Conservation (phyloP, 2,329 filamentous ascomycete species). For the Aquanectria penicillioides region DNA sequence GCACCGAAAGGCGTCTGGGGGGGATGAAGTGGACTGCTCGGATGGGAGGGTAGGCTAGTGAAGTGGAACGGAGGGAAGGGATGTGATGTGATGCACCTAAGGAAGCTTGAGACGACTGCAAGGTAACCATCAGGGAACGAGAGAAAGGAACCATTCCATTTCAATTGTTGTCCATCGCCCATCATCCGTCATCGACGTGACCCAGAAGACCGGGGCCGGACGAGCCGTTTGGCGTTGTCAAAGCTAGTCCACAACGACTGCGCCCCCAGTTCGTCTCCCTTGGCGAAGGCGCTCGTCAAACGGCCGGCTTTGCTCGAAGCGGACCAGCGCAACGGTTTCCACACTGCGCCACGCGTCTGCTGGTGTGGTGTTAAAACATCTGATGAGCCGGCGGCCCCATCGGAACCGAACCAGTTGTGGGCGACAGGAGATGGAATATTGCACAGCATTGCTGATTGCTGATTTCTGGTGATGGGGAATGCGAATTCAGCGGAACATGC, state of each 20-base stretch:
- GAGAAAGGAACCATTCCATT: conserved; percentile 2
- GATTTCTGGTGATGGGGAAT: background rate
- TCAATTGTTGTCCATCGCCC: background rate
- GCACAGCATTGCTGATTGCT: conserved; percentile 8
- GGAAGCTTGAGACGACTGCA: conserved; percentile 6
- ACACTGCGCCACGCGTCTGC: conserved; percentile 36
- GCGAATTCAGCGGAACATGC: background rate
- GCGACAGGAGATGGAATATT: conserved; percentile 12
- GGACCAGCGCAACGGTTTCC: conserved; percentile 37
- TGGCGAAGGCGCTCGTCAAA: conserved; percentile 27
- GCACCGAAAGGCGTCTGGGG: background rate
- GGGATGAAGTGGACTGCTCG: too few species aligned
- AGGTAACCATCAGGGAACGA: conserved; percentile 9
- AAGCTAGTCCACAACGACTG: conserved; percentile 14
- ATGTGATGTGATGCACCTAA: background rate
- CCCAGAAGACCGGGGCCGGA: conserved; percentile 30
- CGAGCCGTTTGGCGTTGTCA: conserved; percentile 23
- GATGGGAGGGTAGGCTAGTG: background rate
- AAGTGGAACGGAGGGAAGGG: too few species aligned
- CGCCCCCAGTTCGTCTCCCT: conserved; percentile 12
- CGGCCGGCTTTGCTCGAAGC: conserved; percentile 33
- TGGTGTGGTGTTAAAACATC: conserved; percentile 30
- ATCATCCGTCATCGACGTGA: conserved; percentile 10
- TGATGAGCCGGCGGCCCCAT: conserved; percentile 16
- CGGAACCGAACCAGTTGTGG: conserved; percentile 21